Base-by-base conservation (phyloP, 306 rosid species). In the Dryas drummondii region DNA sequence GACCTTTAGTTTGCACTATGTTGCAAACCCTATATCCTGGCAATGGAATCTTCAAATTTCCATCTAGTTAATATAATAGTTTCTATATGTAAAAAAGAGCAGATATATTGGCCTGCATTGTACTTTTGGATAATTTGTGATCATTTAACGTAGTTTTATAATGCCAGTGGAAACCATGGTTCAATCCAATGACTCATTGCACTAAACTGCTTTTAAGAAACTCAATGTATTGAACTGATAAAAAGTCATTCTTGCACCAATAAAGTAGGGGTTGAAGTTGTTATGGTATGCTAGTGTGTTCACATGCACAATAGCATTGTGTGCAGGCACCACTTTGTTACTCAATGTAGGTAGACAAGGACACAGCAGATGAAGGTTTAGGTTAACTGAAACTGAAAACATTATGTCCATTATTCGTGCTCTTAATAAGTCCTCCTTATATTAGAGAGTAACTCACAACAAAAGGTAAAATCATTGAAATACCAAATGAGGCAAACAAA, bases 401-500 rank as follows among this genome's bases (percentile, higher is more conserved):
- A 45, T 4, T 5, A 47, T 42, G 27, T 44, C 53, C 52, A 42
- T 13, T 42, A 22, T 8, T 42, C 22, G 42, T 44, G 49, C 16
- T 8, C 17, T 11, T 7, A 55, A 44, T 42, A 57, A 8, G 66
- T 44, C 61, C 22, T 58, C 76, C 66, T 45, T 16, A 19, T 45
- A 27, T 47, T 47, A 32, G n/a, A 22, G 4, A 59, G 64, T 15
- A 42, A 42, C 19, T 9, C 54, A 27, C 1, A 17, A 16, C 16
- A n/a, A 66, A 73, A 55, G 2, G 37, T 16, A 73, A 49, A 27
- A 37, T 15, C 14, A 46, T 52, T 49, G 22, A 50, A 62, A 48
- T 51, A 46, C 12, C 13, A 70, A 70, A 19, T 11, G 22, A 60
- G 71, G 37, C 52, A 70, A 70, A 81, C 83, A 19, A 85, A 94